Conservation (phyloP, 345 rosid genomes). For the Geranium rotundifolium region DNA sequence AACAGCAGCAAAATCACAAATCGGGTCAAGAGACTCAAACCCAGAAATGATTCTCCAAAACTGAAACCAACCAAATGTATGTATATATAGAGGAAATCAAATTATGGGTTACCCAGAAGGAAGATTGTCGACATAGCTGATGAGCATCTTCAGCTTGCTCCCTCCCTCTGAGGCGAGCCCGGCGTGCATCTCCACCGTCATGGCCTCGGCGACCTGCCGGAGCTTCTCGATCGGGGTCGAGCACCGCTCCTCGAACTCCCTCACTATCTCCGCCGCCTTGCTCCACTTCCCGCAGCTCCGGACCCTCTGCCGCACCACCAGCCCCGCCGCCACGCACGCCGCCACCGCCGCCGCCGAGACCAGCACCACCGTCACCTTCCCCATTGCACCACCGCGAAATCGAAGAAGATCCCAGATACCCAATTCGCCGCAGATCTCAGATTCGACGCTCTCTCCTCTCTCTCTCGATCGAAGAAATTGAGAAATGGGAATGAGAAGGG, state of each 20-base stretch:
- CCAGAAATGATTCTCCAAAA: no score
- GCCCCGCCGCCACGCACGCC: conserved; percentile 43
- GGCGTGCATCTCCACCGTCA: conserved; percentile 87
- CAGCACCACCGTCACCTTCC: conserved; percentile 18
- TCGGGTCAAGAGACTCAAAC: no score
- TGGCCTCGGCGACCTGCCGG: conserved; percentile 72
- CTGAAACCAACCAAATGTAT: no score
- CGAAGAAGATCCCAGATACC: not conserved
- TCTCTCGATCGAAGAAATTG: no score
- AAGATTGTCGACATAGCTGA: conserved; percentile 89
- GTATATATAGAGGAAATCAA: no score
- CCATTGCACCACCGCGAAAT: not conserved
- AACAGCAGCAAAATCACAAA: no score
- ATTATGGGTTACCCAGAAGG: conserved; percentile 77
- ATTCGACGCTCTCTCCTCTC: no score
- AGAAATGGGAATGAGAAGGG: no score
- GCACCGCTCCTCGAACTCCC: conserved; percentile 58
- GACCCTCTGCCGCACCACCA: conserved; percentile 46
- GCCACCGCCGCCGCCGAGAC: conserved; percentile 21
- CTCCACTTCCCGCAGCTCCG: conserved; percentile 46
- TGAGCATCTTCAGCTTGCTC: conserved; percentile 82
- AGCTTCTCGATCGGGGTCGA: conserved; percentile 59
- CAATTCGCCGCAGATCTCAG: no score
- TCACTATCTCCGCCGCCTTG: conserved; percentile 41
- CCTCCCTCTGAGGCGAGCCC: conserved; percentile 89